Conservation (phyloP, 2,329 filamentous ascomycete genomes). For the Tolypocladium album region DNA sequence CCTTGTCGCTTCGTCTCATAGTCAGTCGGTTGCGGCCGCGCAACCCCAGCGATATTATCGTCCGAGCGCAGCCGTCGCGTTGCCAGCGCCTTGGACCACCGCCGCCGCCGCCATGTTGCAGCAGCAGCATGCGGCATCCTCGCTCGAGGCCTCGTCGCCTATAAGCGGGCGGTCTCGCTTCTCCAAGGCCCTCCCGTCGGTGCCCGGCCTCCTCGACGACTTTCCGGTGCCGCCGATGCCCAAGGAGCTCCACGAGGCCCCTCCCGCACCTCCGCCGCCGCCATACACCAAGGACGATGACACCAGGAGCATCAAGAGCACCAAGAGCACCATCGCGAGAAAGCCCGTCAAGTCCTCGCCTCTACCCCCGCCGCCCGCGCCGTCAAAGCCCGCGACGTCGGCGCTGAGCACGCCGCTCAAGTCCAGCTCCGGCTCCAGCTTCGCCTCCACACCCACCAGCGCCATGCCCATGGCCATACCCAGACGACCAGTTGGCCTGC, state of each 20-base stretch:
- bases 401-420: neutral
- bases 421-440: neutral
- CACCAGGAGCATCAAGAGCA: slow-evolving; percentile 2
- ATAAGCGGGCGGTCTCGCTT: slow-evolving; percentile 39
- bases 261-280: slow-evolving; percentile 12
- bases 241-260: slow-evolving; percentile 13
- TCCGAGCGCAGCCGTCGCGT: neutral
- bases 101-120: slow-evolving; percentile 2
- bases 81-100: neutral
- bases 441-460: slow-evolving; percentile 4
- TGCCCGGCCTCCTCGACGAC: slow-evolving; percentile 21
- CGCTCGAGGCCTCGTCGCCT: slow-evolving; percentile 4
- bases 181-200: slow-evolving; percentile 45
- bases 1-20: neutral
- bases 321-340: slow-evolving; percentile 3
- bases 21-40: neutral
- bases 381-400: neutral
- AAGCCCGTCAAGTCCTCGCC: slow-evolving; percentile 9
- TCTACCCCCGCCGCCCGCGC: neutral
- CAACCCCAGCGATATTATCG: neutral
- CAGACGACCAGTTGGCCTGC: slow-evolving; percentile 21
- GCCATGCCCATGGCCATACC: slow-evolving; percentile 20
- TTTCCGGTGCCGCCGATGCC: slow-evolving; percentile 9
- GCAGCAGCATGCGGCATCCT: slow-evolving; percentile 2
- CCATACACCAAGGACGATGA: slow-evolving; percentile 11